phyloP scores from a whole-genome alignment of 139 green algal species.

The Chlorella sp. region DNA sequence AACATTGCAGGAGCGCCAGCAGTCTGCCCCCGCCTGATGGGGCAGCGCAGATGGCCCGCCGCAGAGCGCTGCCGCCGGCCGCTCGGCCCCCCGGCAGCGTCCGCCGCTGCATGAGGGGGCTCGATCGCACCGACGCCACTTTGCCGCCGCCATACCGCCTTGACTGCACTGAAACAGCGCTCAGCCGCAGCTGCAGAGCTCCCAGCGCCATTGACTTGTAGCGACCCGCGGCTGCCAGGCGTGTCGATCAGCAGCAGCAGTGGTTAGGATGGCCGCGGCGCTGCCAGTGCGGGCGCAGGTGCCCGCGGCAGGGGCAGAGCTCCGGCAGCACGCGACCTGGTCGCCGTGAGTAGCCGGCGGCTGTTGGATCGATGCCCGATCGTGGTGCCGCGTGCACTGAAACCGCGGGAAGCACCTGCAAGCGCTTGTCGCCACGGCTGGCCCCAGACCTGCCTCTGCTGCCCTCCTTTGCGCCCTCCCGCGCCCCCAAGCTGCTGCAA shows the following conservation, averaged over 20 bases:
- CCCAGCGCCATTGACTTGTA: background rate
- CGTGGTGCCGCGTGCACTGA: background rate
- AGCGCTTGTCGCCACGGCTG: background rate
- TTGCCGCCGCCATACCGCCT: no score
- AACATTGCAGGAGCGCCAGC: no score
- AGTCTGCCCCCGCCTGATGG: no score
- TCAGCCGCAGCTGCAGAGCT: no score
- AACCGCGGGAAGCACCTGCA: background rate
- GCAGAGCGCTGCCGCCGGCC: no score
- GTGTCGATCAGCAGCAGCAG: background rate
- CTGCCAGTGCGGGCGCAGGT: constrained; percentile 27
- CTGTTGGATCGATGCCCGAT: background rate
- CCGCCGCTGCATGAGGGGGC: no score
- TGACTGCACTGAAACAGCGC: no score
- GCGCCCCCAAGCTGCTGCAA: no score
- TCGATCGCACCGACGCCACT: no score
- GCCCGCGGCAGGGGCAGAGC: constrained; percentile 20
- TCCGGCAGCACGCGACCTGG: constrained; percentile 65
- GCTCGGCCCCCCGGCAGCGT: no score
- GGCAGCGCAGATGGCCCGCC: no score
- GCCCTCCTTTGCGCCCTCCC: background rate
- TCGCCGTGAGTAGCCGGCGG: constrained; percentile 57
- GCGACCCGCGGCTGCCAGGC: no score
- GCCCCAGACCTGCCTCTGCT: background rate
- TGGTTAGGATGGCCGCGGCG: constrained; percentile 7